Base-by-base conservation (phyloP, 108 stramenopile species). In the Nitzschia palea region DNA sequence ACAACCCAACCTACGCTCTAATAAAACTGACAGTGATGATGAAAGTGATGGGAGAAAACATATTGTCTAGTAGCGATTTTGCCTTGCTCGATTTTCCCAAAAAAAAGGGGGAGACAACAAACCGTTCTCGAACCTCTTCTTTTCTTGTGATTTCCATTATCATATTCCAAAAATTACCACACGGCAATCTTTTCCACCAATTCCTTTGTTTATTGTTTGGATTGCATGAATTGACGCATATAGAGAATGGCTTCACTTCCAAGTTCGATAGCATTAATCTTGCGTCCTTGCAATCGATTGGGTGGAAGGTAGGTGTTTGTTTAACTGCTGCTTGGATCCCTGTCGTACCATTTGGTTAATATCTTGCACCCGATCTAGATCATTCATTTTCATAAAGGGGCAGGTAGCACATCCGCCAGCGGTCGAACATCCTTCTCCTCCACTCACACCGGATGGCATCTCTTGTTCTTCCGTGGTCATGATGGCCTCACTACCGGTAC, bases 321-420 rank as follows among this genome's bases (percentile, higher is more conserved):
- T 50, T 28, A 87, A 37, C 18, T 57, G 51, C 45, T 34, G 43
- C 17, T 0, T 15, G 8, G 36, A 26, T 17, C 15, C 31, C 22
- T 43, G 26, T 51, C 78, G 67, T 18, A 87, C 80, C 77, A 84
- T 73, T 25, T 87, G 78, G 8, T 85, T 47, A 45, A 97, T 77
- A 68, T 96, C 91, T 36, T 81, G 67, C 35, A 97, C 69, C 3
- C 93, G 86, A 69, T 97, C 95, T 30, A 97, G 61, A 68, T 94
- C 90, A 73, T 97, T 97, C 95, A 96, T 96, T 79, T 97, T 97
- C 97, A 97, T 97, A 63, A 92, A 97, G 0, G 97, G 97, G 68
- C 97, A 97, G 26, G 97, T 97, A 4, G 97, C 97, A 70, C 97
- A 97, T 22, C 97, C 97, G 50, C 97, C 97, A 5, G 95, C 93